Evolutionary conservation across 1,284 basidiomycete genomes (phyloP), one percentile per base, ranked within the genome.

Genomic region (Chondrostereum purpureum): DNA sequence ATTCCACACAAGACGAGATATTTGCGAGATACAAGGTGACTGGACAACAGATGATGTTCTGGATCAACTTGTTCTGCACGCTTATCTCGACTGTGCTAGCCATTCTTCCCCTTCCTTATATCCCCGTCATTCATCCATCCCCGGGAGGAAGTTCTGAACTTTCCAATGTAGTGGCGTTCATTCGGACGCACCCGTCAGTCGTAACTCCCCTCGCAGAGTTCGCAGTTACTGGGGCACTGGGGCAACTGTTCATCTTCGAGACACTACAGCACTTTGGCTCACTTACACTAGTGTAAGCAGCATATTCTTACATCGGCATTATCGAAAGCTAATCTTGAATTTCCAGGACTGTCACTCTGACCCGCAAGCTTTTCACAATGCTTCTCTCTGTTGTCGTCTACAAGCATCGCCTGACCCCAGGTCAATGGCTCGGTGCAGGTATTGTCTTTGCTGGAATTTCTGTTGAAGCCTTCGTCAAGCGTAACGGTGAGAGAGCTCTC

Each of bases 41-140:
- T 0, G 96, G 96, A 3, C 93, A 96, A 62, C 95, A 99, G 63
- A 97, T 99, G 93, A 99, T 99, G 96, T 85, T 99, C 61, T 95
- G 85, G 80, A 97, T 97, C 65, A 95, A 95, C 62, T 58, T 84
- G 21, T 84, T 92, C 65, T 85, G 85, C 61, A 88, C 90, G 1
- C 39, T 80, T 31, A 64, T 92, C 50, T 82, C 83, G 5, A 66
- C 76, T 4, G 60, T 78, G 24, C 73, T 92, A 24, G 80, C 84
- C 10, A 63, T 83, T 2, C 73, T 92, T 18, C 82, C 84, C 2
- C 65, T 86, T 27, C 82, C 86, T 2, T 76, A 84, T 53, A 85
- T 90, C 50, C 86, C 82, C n/a, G 80, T 81, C 50, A 72, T 83
- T 48, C 86, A 85, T 55, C 83, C 80, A 0, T 74, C 73, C 14